Evolutionary conservation across 2,329 filamentous ascomycete genomes (phyloP).

Genomic region (Ophiostoma sp.): DNA sequence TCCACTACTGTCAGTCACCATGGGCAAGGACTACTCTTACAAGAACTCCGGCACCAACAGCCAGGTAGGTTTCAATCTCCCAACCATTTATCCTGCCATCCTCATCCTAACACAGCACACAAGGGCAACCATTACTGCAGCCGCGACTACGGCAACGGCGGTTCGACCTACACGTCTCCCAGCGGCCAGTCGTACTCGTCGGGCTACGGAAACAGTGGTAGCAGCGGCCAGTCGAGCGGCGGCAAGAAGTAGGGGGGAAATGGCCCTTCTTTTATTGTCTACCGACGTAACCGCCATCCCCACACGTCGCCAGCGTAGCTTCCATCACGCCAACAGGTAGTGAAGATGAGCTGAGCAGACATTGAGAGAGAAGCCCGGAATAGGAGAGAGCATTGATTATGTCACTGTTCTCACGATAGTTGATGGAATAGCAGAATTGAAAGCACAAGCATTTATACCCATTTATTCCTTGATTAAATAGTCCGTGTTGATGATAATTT

Average conservation of each 20-base stretch:
- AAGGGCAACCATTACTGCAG: slow-evolving; percentile 70
- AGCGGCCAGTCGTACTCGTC: slow-evolving; percentile 41
- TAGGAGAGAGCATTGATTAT: not conserved
- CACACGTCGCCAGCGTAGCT: not conserved
- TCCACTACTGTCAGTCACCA: not conserved
- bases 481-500: too few relatives aligned
- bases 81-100: not conserved
- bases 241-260: slow-evolving; percentile 20
- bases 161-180: slow-evolving; percentile 61
- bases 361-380: not conserved
- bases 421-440: not conserved
- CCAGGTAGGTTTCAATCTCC: slow-evolving; percentile 48
- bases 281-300: too few relatives aligned
- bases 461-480: not conserved
- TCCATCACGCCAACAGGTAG: not conserved
- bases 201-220: slow-evolving; percentile 29
- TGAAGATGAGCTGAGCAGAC: not conserved
- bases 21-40: slow-evolving; percentile 42
- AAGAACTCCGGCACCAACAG: slow-evolving; percentile 62
- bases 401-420: not conserved
- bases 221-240: slow-evolving; percentile 10
- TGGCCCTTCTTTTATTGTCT: not conserved
- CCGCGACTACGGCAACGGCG: slow-evolving; percentile 62
- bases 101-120: not conserved
- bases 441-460: not conserved